Conservation (phyloP, 1,139 yeast species). For the Pichia cactophila region DNA sequence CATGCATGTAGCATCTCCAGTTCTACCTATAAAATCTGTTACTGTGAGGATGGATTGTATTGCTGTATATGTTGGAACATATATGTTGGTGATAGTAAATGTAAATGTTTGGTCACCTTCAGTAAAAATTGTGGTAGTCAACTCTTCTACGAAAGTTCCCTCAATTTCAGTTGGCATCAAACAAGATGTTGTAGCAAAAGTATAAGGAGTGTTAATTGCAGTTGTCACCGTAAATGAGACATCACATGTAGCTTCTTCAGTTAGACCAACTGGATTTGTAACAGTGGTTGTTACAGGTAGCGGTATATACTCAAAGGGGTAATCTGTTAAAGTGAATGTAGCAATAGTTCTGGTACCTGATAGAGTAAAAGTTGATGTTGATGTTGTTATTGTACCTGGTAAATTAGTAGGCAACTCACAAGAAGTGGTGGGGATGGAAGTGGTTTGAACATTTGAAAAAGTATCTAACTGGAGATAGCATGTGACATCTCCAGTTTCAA, state of each 20-base stretch:
- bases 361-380: not conserved
- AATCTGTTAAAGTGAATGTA: no score
- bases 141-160: not conserved
- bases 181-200: slow-evolving; percentile 5
- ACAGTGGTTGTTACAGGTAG: not conserved
- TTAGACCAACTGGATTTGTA: not conserved
- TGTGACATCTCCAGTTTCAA: not conserved
- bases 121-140: not conserved
- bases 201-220: not conserved
- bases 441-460: not conserved
- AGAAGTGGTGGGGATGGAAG: not conserved
- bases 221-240: slow-evolving; percentile 1
- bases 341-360: no score
- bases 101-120: not conserved
- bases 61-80: not conserved
- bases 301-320: no score
- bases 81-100: not conserved
- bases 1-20: not conserved
- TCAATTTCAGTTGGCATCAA: not conserved
- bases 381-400: not conserved
- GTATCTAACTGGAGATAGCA: not conserved
- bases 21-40: not conserved
- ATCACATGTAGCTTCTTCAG: not conserved
- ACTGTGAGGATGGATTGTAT: not conserved
- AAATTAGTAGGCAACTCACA: not conserved